Percentiles rank a stretch among this genome's conserved stretches.
phyloP scores from a whole-genome alignment of 2,329 filamentous ascomycete species.

The Pestalotiopsis sp. region DNA sequence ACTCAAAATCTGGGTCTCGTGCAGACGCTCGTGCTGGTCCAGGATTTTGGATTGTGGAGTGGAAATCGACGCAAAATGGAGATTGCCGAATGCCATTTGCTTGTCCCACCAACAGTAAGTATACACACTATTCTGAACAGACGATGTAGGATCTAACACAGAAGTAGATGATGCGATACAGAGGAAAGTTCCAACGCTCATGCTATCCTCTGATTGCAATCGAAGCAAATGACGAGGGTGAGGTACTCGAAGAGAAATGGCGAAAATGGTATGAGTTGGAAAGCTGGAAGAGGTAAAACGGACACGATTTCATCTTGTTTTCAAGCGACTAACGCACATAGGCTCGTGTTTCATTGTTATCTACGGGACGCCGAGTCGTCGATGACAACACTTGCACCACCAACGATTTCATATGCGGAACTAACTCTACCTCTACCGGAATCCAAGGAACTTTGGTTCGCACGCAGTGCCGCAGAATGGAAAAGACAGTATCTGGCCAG shows the following conservation, averaged over 20 bases:
- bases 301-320: too few species aligned
- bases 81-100: constrained; percentile 53
- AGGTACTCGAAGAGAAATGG: constrained; percentile 67
- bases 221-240: constrained; percentile 55
- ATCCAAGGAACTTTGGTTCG: constrained; percentile 65
- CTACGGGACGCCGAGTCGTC: constrained; percentile 68
- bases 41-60: constrained; percentile 57
- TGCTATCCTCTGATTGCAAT: constrained; percentile 55
- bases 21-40: constrained; percentile 49
- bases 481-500: constrained; percentile 58
- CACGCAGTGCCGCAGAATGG: constrained; percentile 65
- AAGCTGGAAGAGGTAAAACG: constrained; percentile 61
- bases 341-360: constrained; percentile 67
- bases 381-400: constrained; percentile 66
- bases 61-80: constrained; percentile 59
- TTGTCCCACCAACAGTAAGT: constrained; percentile 48
- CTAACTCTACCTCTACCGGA: constrained; percentile 68
- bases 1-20: constrained; percentile 51
- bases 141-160: constrained; percentile 19
- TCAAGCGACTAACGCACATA: constrained; percentile 21
- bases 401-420: constrained; percentile 70
- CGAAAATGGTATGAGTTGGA: constrained; percentile 64
- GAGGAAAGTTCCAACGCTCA: constrained; percentile 60
- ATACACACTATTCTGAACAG: not conserved
- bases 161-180: constrained; percentile 53